Evolutionary conservation across 441 rosid species (phyloP).

Genomic region (Syzygium malaccense): DNA sequence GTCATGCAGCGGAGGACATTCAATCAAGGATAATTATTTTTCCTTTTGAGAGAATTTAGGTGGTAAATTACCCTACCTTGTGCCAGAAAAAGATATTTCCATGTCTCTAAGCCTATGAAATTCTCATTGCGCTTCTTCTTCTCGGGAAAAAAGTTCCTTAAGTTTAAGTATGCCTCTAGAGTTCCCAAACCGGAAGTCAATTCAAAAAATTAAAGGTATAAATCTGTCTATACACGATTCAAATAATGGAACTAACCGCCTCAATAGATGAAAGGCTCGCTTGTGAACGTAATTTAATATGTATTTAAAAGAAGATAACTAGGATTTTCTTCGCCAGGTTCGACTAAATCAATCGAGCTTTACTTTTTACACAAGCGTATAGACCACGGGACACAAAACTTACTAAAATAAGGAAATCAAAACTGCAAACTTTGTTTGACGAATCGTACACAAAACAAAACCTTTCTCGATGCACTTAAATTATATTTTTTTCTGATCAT

Average conservation of each 20-base stretch:
- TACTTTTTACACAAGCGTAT: not conserved
- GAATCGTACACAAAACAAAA: accelerated
- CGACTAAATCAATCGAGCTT: not conserved
- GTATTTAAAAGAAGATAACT: not conserved
- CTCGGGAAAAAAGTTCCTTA: too few relatives aligned
- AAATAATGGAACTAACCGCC: not conserved
- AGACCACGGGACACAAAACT: not conserved
- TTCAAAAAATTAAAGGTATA: not conserved
- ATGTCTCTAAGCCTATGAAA: not conserved
- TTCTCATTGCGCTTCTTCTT: not conserved
- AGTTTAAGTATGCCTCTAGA: not conserved
- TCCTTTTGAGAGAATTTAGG: not conserved
- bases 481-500: not conserved
- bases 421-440: not conserved
- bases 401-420: not conserved
- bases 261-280: not conserved
- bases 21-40: not conserved
- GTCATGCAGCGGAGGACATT: not conserved
- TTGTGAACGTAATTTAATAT: not conserved
- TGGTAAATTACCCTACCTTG: not conserved
- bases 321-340: not conserved
- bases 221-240: not conserved
- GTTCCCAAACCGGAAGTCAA: not conserved
- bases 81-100: not conserved
- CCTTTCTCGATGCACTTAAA: not conserved